Conservation (phyloP, 225 moss, liverwort and hornwort genomes). For the Lunularia cruciata region DNA sequence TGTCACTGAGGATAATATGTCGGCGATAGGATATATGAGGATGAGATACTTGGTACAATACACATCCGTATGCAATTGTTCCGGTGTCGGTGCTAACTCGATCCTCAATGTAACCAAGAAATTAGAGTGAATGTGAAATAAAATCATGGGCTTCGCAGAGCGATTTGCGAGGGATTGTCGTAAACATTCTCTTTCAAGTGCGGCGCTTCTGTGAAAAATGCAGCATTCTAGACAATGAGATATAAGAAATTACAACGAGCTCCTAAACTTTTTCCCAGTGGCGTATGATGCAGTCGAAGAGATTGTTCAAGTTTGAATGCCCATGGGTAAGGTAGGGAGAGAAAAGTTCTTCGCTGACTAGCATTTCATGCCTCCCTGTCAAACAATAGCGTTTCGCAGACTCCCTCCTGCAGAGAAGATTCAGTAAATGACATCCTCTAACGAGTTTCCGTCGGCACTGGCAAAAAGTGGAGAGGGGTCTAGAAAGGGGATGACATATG, state of each 20-base stretch:
- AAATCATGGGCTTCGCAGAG: no score
- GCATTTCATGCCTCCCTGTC: neutral
- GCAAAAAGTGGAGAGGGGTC: conserved; percentile 12
- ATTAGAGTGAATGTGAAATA: no score
- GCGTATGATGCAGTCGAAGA: neutral
- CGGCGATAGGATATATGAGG: no score
- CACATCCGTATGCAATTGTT: no score
- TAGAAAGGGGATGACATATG: conserved; percentile 19
- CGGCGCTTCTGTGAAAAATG: no score
- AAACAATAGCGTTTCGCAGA: neutral
- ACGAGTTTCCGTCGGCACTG: conserved; percentile 19
- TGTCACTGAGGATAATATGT: no score
- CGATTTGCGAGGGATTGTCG: no score
- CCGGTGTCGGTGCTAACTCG: no score
- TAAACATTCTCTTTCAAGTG: no score
- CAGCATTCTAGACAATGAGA: neutral
- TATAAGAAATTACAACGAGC: neutral
- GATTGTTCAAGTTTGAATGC: neutral
- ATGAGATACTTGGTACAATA: no score
- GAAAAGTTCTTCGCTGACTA: conserved; percentile 1
- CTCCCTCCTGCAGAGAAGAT: conserved; percentile 16
- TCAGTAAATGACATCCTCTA: conserved; percentile 17
- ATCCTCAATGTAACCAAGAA: no score
- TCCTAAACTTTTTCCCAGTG: neutral
- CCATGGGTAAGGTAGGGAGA: neutral